These are phyloP conservation scores for Geotrichum siamense DNA, from an alignment of 1,139 yeast genomes.

Conservation along the genomic window DNA sequence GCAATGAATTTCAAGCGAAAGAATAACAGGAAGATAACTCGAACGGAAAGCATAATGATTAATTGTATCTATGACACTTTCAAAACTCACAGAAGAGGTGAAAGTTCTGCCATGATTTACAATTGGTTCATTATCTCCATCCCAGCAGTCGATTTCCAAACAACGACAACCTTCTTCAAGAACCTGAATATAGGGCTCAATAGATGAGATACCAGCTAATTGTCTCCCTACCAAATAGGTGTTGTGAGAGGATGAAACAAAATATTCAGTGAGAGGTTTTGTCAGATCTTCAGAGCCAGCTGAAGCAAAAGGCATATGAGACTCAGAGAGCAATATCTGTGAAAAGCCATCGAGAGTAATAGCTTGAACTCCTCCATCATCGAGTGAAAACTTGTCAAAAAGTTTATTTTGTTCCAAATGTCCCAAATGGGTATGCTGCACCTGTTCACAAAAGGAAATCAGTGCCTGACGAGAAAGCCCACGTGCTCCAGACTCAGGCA, in stretches of 20 bases:
- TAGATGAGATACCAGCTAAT: slow-evolving; percentile 82
- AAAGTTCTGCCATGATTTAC: slow-evolving; percentile 87
- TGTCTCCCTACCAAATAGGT: slow-evolving; percentile 87
- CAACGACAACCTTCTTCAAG: slow-evolving; percentile 90
- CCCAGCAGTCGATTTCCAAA: slow-evolving; percentile 93
- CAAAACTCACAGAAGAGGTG: slow-evolving; percentile 63
- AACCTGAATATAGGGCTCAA: slow-evolving; percentile 86
- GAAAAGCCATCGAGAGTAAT: slow-evolving; percentile 39
- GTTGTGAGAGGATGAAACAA: slow-evolving; percentile 88
- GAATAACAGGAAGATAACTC: slow-evolving; percentile 73
- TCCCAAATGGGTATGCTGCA: slow-evolving; percentile 37
- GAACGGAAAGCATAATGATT: slow-evolving; percentile 79
- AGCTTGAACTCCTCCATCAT: slow-evolving; percentile 9
- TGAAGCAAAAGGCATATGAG: slow-evolving; percentile 34
- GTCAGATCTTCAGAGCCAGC: slow-evolving; percentile 43
- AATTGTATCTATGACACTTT: slow-evolving; percentile 63
- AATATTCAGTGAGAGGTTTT: slow-evolving; percentile 77
- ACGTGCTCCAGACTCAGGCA: slow-evolving; percentile 15
- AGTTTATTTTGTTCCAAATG: slow-evolving; percentile 3
- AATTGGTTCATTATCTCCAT: slow-evolving; percentile 72
- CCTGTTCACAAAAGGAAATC: slow-evolving; percentile 40
- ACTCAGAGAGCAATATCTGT: slow-evolving; percentile 46
- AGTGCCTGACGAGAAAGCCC: slow-evolving; percentile 39
- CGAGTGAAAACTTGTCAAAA: slow-evolving; percentile 8
- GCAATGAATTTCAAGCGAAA: slow-evolving; percentile 87